Conservation (phyloP, 2,329 filamentous ascomycete genomes). For the Diaporthe ilicicola region DNA sequence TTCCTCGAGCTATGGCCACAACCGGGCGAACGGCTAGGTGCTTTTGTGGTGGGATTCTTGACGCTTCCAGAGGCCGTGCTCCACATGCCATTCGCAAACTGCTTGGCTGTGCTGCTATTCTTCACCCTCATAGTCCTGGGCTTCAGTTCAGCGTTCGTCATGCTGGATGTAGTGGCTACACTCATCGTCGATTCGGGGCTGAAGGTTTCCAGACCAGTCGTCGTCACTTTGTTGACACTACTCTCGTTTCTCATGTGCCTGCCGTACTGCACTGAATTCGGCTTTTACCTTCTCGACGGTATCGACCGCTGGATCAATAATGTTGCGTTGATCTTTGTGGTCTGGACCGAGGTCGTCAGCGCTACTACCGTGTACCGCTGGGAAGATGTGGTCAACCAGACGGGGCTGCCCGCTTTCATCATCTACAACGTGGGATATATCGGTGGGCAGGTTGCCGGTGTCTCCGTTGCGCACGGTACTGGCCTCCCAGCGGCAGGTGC, state of each 20-base stretch:
- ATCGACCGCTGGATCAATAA: constrained; percentile 66
- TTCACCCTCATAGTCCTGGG: constrained; percentile 67
- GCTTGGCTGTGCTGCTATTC: constrained; percentile 66
- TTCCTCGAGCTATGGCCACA: constrained; percentile 49
- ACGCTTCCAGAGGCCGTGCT: constrained; percentile 64
- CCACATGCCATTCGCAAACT: constrained; percentile 65
- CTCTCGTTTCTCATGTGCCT: constrained; percentile 62
- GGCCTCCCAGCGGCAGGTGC: constrained; percentile 46
- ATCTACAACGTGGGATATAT: constrained; percentile 62
- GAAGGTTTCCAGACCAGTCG: constrained; percentile 53
- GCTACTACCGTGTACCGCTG: constrained; percentile 63
- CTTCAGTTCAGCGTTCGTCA: constrained; percentile 66
- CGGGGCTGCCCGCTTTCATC: constrained; percentile 52
- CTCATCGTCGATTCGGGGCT: constrained; percentile 61
- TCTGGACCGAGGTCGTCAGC: constrained; percentile 60
- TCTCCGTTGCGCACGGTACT: constrained; percentile 37
- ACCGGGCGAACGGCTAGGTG: constrained; percentile 53
- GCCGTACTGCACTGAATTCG: constrained; percentile 66
- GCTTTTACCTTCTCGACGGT: constrained; percentile 62
- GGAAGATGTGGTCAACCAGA: constrained; percentile 54
- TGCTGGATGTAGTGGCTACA: constrained; percentile 65
- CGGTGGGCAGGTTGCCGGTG: constrained; percentile 59
- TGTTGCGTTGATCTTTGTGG: constrained; percentile 61
- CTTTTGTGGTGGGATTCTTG: constrained; percentile 66
- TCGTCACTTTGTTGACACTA: constrained; percentile 59